Evolutionary conservation across 495 filamentous ascomycete genomes (phyloP).

Genomic region (Penicillium herquei): DNA sequence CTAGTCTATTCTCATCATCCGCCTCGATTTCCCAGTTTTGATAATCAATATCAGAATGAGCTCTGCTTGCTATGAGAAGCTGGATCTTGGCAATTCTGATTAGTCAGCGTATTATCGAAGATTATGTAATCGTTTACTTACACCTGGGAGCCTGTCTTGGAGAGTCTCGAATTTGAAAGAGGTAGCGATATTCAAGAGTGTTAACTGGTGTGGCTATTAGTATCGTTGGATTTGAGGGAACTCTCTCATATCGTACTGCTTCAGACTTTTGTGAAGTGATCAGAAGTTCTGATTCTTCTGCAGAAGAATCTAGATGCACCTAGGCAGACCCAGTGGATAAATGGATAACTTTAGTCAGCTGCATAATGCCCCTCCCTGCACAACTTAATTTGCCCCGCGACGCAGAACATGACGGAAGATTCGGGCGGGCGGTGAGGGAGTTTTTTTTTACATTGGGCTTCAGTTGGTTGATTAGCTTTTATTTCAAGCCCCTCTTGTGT

Average conservation of each 20-base stretch:
- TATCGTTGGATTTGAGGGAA: too few species aligned
- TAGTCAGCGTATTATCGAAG: neutral
- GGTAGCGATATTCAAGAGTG: too few species aligned
- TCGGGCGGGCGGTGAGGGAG: constrained; percentile 2
- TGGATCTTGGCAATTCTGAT: neutral
- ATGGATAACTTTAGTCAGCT: constrained; percentile 7
- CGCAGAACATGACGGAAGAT: constrained; percentile 4
- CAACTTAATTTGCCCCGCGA: constrained; percentile 4
- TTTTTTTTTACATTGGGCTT: constrained; percentile 7
- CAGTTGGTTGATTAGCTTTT: neutral
- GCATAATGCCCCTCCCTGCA: neutral
- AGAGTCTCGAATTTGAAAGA: too few species aligned
- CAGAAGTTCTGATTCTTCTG: too few species aligned
- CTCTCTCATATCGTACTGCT: too few species aligned
- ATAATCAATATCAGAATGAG: neutral
- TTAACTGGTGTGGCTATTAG: too few species aligned
- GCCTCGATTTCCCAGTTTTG: neutral
- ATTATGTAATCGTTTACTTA: neutral
- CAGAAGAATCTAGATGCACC: too few species aligned
- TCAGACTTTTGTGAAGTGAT: too few species aligned
- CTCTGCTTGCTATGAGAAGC: constrained; percentile 1
- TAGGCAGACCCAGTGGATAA: neutral
- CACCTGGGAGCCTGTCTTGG: too few species aligned
- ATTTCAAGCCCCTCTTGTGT: neutral
- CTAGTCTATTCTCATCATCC: neutral